phyloP scores from a whole-genome alignment of 768 basidiomycete genomes.

The Leccinum disarticulatum region DNA sequence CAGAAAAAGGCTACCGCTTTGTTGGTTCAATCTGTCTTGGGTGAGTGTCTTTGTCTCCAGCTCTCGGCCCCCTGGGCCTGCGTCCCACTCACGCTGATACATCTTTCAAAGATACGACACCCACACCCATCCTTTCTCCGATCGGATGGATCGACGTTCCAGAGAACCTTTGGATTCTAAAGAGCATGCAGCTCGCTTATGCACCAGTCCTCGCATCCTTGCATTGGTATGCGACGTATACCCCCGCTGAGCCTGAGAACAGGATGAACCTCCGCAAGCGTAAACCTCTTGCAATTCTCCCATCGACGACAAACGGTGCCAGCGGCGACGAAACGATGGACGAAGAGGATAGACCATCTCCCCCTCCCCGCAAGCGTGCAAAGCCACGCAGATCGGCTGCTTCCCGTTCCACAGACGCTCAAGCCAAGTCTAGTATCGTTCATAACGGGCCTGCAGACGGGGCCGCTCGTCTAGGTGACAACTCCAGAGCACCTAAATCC shows the following conservation, averaged over 20 bases:
- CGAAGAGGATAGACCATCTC: constrained; percentile 29
- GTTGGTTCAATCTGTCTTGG: constrained; percentile 52
- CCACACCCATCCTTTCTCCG: constrained; percentile 35
- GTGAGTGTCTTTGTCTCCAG: constrained; percentile 39
- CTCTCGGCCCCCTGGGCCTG: not conserved
- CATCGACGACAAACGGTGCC: constrained; percentile 30
- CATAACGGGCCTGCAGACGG: constrained; percentile 9
- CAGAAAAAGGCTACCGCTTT: constrained; percentile 48
- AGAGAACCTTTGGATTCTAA: constrained; percentile 36
- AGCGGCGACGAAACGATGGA: constrained; percentile 35
- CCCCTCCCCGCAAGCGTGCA: constrained; percentile 33
- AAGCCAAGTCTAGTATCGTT: constrained; percentile 4
- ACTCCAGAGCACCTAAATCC: not conserved
- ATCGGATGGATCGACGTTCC: constrained; percentile 35
- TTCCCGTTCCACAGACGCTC: constrained; percentile 7
- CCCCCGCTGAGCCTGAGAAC: constrained; percentile 29
- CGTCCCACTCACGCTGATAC: constrained; percentile 15
- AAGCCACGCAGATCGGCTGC: constrained; percentile 26
- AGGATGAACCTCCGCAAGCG: constrained; percentile 36
- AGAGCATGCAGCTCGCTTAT: constrained; percentile 32
- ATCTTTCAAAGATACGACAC: constrained; percentile 23
- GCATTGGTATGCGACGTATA: constrained; percentile 34
- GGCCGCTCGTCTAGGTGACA: constrained; percentile 6
- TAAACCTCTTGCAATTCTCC: constrained; percentile 25
- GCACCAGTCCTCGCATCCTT: constrained; percentile 21